These are phyloP conservation scores for Boletus coccyginus DNA, from an alignment of 768 basidiomycete genomes.

Conservation along the genomic window DNA sequence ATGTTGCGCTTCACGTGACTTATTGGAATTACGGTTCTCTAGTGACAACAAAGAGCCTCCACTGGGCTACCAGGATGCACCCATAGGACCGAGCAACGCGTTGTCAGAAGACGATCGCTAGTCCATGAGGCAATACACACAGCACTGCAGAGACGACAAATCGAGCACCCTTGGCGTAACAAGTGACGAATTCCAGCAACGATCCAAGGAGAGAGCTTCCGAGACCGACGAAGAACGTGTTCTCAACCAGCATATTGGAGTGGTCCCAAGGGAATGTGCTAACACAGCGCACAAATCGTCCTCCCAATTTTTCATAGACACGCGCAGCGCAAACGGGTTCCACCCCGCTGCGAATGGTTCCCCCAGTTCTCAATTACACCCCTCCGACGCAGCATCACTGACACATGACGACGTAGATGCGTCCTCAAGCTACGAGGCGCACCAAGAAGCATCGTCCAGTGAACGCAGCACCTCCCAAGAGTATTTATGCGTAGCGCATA, in stretches of 20 bases:
- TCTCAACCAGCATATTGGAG: no score
- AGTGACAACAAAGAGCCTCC: slow-evolving; percentile 7
- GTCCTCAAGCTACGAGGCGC: background rate
- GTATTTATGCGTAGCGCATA: background rate
- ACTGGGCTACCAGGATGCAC: slow-evolving; percentile 12
- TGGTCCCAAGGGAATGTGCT: no score
- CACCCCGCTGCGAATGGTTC: background rate
- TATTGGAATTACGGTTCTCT: background rate
- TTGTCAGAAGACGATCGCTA: background rate
- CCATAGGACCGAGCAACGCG: background rate
- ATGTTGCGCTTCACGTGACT: background rate
- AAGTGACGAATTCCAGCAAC: background rate
- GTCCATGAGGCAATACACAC: background rate
- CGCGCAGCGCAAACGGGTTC: background rate
- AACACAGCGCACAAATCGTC: no score
- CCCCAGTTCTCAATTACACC: background rate
- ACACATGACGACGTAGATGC: background rate
- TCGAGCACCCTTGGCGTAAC: background rate
- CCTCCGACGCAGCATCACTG: no score
- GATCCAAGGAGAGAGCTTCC: background rate
- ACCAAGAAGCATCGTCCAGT: background rate
- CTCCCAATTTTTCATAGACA: no score
- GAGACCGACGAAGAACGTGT: no score
- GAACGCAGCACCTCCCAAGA: background rate
- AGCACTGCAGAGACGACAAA: background rate